A percentile compares a stretch with the other conserved stretches of the same genome.
Conservation (phyloP, 208 protist species). For the Willaertia magna region DNA sequence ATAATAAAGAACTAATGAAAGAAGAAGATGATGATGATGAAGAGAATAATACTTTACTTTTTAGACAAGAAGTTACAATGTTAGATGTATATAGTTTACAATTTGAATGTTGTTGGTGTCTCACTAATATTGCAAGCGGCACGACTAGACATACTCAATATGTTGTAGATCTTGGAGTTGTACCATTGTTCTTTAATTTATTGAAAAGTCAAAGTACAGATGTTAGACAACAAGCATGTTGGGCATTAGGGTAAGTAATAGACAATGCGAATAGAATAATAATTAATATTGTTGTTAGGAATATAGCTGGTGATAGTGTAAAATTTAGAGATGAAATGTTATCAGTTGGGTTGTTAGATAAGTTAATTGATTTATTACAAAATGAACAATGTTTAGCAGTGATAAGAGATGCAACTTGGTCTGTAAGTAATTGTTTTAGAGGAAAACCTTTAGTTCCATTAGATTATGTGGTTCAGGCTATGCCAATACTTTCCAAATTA, state of each 20-base stretch:
- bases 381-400: too few relatives aligned
- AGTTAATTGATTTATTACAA: too few relatives aligned
- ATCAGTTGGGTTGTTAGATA: too few relatives aligned
- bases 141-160: constrained; percentile 86
- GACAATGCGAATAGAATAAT: too few relatives aligned
- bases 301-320: constrained; percentile 91
- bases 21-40: too few relatives aligned
- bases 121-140: constrained; percentile 96
- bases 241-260: constrained; percentile 97
- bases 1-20: too few relatives aligned
- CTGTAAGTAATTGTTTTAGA: constrained; percentile 92
- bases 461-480: constrained; percentile 44
- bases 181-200: constrained; percentile 86
- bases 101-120: constrained; percentile 95
- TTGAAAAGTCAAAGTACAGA: constrained; percentile 67
- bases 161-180: constrained; percentile 71
- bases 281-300: too few relatives aligned
- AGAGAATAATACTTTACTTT: too few relatives aligned
- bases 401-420: constrained; percentile 94
- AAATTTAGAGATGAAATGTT: constrained; percentile 78
- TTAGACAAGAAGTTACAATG: too few relatives aligned
- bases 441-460: constrained; percentile 81
- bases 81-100: too few relatives aligned
- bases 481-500: constrained; percentile 70
- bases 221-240: constrained; percentile 91